Evolutionary conservation across 768 basidiomycete genomes (phyloP), one percentile per base, ranked within the genome.

Genomic region (Phallus indusiatus): DNA sequence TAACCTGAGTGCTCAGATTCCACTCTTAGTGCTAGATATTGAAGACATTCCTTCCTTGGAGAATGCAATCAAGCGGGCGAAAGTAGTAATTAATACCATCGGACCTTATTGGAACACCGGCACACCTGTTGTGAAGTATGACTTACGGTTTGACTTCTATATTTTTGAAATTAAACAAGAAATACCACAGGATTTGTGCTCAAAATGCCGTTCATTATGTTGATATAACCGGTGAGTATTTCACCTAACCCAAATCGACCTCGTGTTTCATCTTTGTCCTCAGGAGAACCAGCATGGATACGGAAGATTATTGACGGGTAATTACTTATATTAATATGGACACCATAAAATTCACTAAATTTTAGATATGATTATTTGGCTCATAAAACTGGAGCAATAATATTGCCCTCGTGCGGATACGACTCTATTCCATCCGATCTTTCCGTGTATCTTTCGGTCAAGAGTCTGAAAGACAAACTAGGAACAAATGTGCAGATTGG

Each of bases 381-480:
- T 0, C 81, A 77, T 10, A 81, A 84, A 66, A 83, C 80, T 1
- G 80, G 81, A 48, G 76, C 90, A 5, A 79, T 90, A 62, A 86
- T 97, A 63, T 78, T 96, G 18, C 90, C 90, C 21, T 76, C 83
- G 1, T 88, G 84, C 56, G 92, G 86, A 1, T 78, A 88, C 61
- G 89, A 91, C 68, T 90, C 88, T 1, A 65, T 90, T 28, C 89
- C 89, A 2, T 81, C 85, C 2, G 92, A 96, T 67, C 68, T 87
- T 48, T 70, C 80, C 11, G 80, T 82, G 0, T 85, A 83, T 70
- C 72, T 90, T 51, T 79, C 87, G 17, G 85, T 85, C 60, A 82
- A 80, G 64, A 84, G 83, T 0, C 77, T 94, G 55, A 85, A 85
- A 68, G 66, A 73, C 10, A 67, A 71, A 53, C 50, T 67, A 4